These are phyloP conservation scores for Beauveria varroae DNA, from an alignment of 2,329 filamentous ascomycete species.

Conservation along the genomic window DNA sequence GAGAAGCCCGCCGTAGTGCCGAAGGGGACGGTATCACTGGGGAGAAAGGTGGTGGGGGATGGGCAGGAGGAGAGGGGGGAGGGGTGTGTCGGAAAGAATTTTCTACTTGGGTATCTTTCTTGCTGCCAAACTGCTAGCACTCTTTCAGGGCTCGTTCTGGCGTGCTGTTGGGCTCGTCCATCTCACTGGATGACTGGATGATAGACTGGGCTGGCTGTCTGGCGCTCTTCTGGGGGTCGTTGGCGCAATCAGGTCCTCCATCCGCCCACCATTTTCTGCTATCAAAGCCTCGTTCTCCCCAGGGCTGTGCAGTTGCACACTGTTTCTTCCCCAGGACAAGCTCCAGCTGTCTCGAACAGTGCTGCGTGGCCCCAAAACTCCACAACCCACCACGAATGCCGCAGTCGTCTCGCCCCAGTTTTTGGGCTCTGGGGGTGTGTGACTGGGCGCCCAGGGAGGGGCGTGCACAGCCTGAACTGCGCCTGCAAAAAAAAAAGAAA, in stretches of 20 bases:
- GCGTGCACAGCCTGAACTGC: background rate
- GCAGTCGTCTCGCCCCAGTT: constrained; percentile 6
- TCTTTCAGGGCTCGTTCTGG: background rate
- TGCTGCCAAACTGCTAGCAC: background rate
- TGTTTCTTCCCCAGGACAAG: background rate
- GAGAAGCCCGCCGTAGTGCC: constrained; percentile 7
- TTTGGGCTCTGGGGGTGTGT: background rate
- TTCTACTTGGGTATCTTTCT: background rate
- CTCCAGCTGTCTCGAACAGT: constrained; percentile 3
- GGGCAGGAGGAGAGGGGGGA: background rate
- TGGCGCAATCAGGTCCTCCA: constrained; percentile 1
- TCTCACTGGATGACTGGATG: background rate
- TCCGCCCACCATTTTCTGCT: background rate
- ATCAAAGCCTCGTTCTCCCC: background rate
- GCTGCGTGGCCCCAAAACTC: constrained; percentile 3
- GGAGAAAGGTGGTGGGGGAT: constrained; percentile 5
- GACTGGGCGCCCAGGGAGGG: constrained; percentile 1
- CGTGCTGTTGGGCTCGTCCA: background rate
- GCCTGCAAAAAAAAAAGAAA: background rate
- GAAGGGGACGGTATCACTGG: constrained; percentile 1
- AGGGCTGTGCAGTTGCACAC: background rate
- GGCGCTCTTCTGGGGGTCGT: background rate
- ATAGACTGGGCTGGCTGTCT: background rate
- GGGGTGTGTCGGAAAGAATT: constrained; percentile 3
- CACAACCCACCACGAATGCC: constrained; percentile 6